These are phyloP conservation scores for Fusarium buharicum DNA, from an alignment of 2,329 filamentous ascomycete species.

Conservation along the genomic window DNA sequence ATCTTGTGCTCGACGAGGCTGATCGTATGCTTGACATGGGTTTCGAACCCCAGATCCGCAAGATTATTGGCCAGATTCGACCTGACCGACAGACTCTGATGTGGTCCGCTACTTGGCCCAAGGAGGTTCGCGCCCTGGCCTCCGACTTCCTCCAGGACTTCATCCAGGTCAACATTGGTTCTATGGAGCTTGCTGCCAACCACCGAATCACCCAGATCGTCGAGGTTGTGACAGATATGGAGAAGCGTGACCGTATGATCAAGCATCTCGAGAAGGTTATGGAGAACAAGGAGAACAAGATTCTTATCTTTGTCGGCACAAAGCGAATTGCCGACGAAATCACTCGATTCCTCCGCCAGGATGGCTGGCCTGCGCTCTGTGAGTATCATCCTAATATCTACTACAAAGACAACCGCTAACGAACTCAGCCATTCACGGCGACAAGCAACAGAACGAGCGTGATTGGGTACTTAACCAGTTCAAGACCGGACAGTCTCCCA, in stretches of 20 bases:
- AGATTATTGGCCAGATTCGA: conserved; percentile 97
- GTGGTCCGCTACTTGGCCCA: conserved; percentile 99
- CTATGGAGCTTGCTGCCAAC: conserved; percentile 94
- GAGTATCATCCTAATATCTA: conserved; percentile 58
- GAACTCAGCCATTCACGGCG: conserved; percentile 87
- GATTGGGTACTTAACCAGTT: conserved; percentile 99
- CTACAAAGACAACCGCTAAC: conserved; percentile 50
- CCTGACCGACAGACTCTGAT: conserved; percentile 99
- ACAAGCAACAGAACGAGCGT: conserved; percentile 99
- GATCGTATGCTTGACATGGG: conserved; percentile 99
- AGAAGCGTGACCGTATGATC: conserved; percentile 97
- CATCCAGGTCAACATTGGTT: conserved; percentile 99
- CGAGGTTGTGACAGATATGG: conserved; percentile 93
- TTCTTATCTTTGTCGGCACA: conserved; percentile 90
- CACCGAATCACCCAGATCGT: conserved; percentile 98
- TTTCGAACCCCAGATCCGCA: conserved; percentile 99
- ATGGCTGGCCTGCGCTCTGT: conserved; percentile 97
- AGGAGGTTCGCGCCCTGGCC: conserved; percentile 94
- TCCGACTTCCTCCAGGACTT: conserved; percentile 93
- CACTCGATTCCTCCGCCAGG: conserved; percentile 94
- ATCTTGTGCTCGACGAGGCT: conserved; percentile 97
- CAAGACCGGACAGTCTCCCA: conserved; percentile 98
- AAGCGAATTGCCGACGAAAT: conserved; percentile 99
- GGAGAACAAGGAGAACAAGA: conserved; percentile 95
- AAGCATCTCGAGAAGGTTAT: conserved; percentile 98